phyloP scores from a whole-genome alignment of 345 rosid genomes.

The Corchorus capsularis region DNA sequence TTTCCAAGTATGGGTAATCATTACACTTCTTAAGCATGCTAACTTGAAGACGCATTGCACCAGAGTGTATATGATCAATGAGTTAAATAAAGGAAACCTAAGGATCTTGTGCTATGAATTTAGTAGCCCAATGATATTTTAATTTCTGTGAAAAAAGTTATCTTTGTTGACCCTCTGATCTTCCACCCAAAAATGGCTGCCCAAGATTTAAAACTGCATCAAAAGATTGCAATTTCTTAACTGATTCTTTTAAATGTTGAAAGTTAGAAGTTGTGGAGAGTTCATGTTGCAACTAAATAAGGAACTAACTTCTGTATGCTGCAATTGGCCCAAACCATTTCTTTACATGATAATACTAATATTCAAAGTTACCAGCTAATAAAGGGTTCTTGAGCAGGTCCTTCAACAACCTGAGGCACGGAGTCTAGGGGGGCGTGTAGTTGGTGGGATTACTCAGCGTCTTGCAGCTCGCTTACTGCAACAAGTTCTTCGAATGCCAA shows the following conservation, averaged over 20 bases:
- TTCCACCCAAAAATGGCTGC: neutral
- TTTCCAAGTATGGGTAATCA: neutral
- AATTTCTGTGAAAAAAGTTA: too few relatives aligned
- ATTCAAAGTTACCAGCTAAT: constrained; percentile 13
- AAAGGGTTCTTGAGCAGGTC: constrained; percentile 47
- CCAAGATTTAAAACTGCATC: neutral
- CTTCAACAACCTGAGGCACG: constrained; percentile 88
- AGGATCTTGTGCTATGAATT: neutral
- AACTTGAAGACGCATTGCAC: neutral
- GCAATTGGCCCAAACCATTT: neutral
- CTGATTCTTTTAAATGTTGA: neutral
- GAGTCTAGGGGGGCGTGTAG: constrained; percentile 73
- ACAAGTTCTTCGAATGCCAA: constrained; percentile 65
- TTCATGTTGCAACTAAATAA: constrained; percentile 1
- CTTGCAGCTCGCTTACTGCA: constrained; percentile 90
- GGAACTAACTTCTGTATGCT: neutral
- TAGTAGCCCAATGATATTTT: neutral
- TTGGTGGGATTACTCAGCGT: constrained; percentile 82
- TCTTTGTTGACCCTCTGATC: neutral
- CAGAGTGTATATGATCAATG: neutral
- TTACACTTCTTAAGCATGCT: neutral
- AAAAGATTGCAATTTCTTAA: neutral
- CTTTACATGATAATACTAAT: too few relatives aligned
- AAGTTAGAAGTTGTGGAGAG: neutral
- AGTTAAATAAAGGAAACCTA: neutral